These are phyloP conservation scores for Geosmithia morbida DNA, from an alignment of 2,329 filamentous ascomycete genomes.

Conservation along the genomic window DNA sequence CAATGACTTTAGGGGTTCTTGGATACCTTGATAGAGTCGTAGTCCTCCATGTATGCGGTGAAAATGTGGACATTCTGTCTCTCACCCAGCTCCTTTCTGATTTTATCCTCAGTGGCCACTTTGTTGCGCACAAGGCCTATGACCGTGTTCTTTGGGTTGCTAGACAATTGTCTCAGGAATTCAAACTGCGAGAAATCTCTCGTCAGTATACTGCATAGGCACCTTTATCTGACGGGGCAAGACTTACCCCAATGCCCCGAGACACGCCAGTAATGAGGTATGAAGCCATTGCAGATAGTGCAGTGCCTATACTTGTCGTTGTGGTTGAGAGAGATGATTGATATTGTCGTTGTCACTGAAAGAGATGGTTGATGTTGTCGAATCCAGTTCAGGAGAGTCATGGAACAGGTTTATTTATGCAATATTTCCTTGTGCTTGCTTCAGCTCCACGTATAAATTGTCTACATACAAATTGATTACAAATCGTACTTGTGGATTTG, in stretches of 20 bases:
- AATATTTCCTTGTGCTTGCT: background rate
- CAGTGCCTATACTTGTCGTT: conserved; percentile 1
- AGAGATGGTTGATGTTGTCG: background rate
- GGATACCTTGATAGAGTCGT: conserved; percentile 18
- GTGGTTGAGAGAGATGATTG: background rate
- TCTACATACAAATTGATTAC: background rate
- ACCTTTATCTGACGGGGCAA: no score
- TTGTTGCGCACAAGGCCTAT: conserved; percentile 34
- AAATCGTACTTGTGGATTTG: background rate
- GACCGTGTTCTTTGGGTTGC: conserved; percentile 25
- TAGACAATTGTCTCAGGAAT: conserved; percentile 30
- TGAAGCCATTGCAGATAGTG: conserved; percentile 4
- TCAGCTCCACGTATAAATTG: no score
- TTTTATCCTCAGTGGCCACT: conserved; percentile 23
- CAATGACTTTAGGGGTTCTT: background rate
- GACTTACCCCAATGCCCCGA: conserved; percentile 7
- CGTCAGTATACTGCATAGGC: no score
- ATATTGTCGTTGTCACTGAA: background rate
- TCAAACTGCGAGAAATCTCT: conserved; percentile 22
- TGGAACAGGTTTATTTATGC: background rate
- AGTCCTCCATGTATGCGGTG: conserved; percentile 26
- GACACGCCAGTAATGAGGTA: conserved; percentile 8
- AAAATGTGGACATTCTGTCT: conserved; percentile 29
- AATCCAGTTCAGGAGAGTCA: background rate
- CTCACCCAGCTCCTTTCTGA: conserved; percentile 20